A percentile compares a stretch with the other conserved stretches of the same genome.
These are phyloP conservation scores for Chlamydomonas reinhardtii DNA, from an alignment of 163 green algal species.

Conservation along the genomic window DNA sequence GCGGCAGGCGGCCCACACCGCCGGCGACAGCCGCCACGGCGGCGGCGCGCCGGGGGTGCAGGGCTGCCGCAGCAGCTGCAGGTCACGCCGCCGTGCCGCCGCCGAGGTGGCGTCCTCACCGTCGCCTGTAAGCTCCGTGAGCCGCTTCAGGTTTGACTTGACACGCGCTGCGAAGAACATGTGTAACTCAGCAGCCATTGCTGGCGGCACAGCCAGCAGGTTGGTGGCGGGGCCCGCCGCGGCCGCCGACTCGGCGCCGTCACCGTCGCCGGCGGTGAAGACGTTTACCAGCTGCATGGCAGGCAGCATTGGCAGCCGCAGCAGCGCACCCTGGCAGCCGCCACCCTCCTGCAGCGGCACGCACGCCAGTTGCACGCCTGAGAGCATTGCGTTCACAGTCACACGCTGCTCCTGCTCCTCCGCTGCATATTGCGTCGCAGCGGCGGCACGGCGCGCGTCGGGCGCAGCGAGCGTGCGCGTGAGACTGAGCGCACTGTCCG, in stretches of 20 bases:
- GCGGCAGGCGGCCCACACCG: not conserved
- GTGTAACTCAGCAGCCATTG: not conserved
- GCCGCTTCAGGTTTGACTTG: not conserved
- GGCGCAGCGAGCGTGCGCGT: not conserved
- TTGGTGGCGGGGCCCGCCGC: constrained; percentile 4
- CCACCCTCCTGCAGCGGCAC: not conserved
- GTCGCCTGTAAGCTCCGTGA: not conserved
- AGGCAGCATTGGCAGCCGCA: not conserved
- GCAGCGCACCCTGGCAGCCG: not conserved
- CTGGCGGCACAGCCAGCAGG: not conserved
- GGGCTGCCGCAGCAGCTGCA: not conserved
- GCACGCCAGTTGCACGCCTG: not conserved
- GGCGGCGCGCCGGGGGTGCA: not conserved
- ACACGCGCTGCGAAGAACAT: not conserved
- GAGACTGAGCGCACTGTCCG: too few relatives aligned
- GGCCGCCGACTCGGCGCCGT: too few relatives aligned
- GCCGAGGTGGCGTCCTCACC: not conserved
- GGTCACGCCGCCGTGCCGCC: not conserved
- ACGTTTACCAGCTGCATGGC: constrained; percentile 20
- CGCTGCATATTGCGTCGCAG: not conserved
- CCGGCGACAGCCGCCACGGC: not conserved
- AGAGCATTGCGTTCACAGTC: not conserved
- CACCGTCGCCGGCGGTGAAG: not conserved
- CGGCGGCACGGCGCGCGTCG: not conserved
- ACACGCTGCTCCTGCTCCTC: not conserved